These are phyloP conservation scores for Penicillium chermesinum DNA, from an alignment of 495 filamentous ascomycete species.

Conservation along the genomic window DNA sequence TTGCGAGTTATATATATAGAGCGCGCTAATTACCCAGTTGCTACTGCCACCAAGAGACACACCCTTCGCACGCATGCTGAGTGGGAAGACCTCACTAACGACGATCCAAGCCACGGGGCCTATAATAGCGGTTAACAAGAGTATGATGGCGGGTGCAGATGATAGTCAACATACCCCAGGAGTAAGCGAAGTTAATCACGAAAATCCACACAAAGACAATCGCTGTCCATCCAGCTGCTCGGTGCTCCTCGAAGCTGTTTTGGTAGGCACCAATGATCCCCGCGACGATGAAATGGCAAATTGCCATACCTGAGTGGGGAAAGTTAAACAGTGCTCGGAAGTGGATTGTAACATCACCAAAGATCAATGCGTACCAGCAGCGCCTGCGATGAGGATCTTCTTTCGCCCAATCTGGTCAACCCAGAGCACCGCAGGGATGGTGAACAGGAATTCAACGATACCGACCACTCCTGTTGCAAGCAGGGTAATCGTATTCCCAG, in stretches of 20 bases:
- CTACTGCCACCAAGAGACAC: conserved; percentile 38
- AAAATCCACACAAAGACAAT: conserved; percentile 45
- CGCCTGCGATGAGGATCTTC: conserved; percentile 69
- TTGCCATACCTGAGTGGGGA: conserved; percentile 59
- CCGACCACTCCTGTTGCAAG: conserved; percentile 73
- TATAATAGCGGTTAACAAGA: conserved; percentile 1
- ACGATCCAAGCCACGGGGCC: conserved; percentile 44
- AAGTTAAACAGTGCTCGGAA: too few relatives aligned
- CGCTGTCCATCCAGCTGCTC: conserved; percentile 36
- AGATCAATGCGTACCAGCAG: conserved; percentile 38
- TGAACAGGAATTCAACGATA: conserved; percentile 69
- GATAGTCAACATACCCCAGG: conserved; percentile 29
- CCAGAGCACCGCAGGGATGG: conserved; percentile 62
- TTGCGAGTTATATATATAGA: neutral
- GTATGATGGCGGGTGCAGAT: neutral
- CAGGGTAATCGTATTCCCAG: conserved; percentile 53
- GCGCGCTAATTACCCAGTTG: conserved; percentile 33
- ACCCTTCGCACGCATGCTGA: conserved; percentile 42
- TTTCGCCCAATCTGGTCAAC: conserved; percentile 70
- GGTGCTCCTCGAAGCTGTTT: conserved; percentile 21
- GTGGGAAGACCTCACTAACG: conserved; percentile 42
- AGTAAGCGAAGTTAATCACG: conserved; percentile 40
- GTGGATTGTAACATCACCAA: too few relatives aligned
- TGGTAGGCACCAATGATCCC: conserved; percentile 37
- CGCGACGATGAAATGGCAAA: conserved; percentile 47